Base-by-base conservation (phyloP, 441 rosid genomes). In the Rhodomyrtus psidioides region DNA sequence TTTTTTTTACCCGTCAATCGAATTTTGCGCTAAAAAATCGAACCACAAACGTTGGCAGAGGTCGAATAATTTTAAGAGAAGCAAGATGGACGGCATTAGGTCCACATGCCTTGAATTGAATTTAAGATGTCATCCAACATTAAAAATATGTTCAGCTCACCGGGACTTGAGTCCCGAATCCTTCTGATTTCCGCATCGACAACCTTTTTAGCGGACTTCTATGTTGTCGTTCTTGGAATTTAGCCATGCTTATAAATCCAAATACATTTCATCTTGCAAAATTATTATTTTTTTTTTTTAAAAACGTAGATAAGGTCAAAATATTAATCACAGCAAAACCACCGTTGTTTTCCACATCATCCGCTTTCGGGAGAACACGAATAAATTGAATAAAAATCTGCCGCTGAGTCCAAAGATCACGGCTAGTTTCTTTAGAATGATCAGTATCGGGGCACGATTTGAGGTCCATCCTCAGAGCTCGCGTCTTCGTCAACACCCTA, bases 401-500 rank as follows among this genome's bases (percentile, higher is more conserved):
- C 13, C 51, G 10, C 2, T 13, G 4, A 49, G 51, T 49, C 3
- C 12, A 9, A 51, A 54, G 23, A 55, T 55, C n/a, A 5, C 12
- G 0, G n/a, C 13, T 23, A 55, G 2, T 21, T 55, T 4, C n/a
- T 9, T 55, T 12, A 23, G 24, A 9, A 57, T 5, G 5, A 12
- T 12, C 7, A 12, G 1, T 14, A 12, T 57, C 14, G 6, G 2
- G 27, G 28, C 16, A 15, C 26, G 7, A n/a, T 26, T 5, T 1
- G 28, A 26, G 6, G 7, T 24, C 12, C 6, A 26, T 24, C 5
- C 12, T 24, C 3, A 6, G 0, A 24, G 12, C 15, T 6, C 15
- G 1, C 7, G 7, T 26, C 27, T 2, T 57, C 28, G 1, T 24
- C 6, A 2, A 56, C 4, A 9, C 6, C 27, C 1, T 2, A 26